Percentiles rank a stretch among this genome's conserved stretches.
These are phyloP conservation scores for Oxytropis ochrocephala DNA, from an alignment of 306 rosid species.

Conservation along the genomic window DNA sequence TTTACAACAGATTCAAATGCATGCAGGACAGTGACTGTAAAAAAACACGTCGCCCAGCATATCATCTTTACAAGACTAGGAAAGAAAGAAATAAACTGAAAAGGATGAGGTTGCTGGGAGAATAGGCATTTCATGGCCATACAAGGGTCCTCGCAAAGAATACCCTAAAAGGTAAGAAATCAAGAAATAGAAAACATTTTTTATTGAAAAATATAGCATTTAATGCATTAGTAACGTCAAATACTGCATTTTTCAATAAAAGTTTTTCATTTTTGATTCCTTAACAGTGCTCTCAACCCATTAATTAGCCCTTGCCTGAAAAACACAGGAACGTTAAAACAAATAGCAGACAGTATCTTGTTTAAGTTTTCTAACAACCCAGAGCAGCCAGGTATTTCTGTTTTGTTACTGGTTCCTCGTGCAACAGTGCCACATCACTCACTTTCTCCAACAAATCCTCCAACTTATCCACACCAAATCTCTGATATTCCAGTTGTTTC, in stretches of 20 bases:
- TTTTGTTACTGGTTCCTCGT: constrained; percentile 74
- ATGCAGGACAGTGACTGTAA: constrained; percentile 49
- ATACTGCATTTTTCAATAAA: background rate
- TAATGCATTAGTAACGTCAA: background rate
- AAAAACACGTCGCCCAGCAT: constrained; percentile 40
- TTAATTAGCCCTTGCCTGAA: background rate
- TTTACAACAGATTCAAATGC: constrained; percentile 28
- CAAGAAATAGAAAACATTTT: background rate
- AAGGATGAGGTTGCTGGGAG: constrained; percentile 18
- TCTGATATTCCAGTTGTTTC: constrained; percentile 53
- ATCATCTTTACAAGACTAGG: background rate
- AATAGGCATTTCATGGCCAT: constrained; percentile 5
- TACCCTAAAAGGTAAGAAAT: background rate
- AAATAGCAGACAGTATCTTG: constrained; percentile 8
- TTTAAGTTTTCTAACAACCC: constrained; percentile 33
- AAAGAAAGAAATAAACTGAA: background rate
- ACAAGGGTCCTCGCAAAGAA: background rate
- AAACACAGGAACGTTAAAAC: constrained; percentile 21
- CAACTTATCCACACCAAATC: constrained; percentile 56
- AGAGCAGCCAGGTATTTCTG: constrained; percentile 65
- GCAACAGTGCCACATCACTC: constrained; percentile 67
- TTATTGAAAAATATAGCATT: background rate
- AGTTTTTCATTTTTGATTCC: background rate
- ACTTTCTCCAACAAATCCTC: constrained; percentile 75
- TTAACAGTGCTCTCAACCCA: background rate